Evolutionary conservation across 441 rosid genomes (phyloP).

Genomic region (Aleurites moluccanus): DNA sequence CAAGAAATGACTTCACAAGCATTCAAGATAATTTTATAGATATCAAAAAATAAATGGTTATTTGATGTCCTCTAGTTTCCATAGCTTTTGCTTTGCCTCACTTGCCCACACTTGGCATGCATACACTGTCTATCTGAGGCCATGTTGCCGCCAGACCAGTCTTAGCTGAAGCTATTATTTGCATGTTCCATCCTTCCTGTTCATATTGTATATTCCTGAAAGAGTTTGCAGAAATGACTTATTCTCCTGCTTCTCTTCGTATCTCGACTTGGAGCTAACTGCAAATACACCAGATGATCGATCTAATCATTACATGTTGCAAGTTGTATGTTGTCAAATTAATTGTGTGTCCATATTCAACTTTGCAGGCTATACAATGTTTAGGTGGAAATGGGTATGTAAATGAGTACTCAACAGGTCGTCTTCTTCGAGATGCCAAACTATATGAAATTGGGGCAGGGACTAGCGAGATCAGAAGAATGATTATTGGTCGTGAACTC

Average conservation of each 20-base stretch:
- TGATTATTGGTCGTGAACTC: slow-evolving; percentile 88
- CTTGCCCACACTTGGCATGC: too few species aligned
- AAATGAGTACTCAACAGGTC: slow-evolving; percentile 84
- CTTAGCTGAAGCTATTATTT: background rate
- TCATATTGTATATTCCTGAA: background rate
- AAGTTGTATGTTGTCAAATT: background rate
- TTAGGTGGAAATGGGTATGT: slow-evolving; percentile 93
- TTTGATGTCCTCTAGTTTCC: background rate
- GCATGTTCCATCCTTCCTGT: background rate
- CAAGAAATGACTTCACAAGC: background rate
- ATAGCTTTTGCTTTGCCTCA: too few species aligned
- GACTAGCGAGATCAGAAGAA: slow-evolving; percentile 91
- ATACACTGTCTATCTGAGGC: background rate
- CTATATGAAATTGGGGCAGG: slow-evolving; percentile 96
- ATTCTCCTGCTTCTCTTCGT: background rate
- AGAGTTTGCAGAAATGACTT: background rate
- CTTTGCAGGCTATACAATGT: slow-evolving; percentile 92
- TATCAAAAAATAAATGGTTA: background rate
- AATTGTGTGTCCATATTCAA: background rate
- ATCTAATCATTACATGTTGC: background rate
- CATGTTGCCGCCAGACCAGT: background rate
- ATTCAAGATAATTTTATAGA: background rate
- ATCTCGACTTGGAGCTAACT: background rate
- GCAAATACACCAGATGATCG: background rate
- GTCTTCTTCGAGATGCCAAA: slow-evolving; percentile 93